phyloP scores from a whole-genome alignment of 2,329 filamentous ascomycete genomes.

The Biscogniauxia marginata region DNA sequence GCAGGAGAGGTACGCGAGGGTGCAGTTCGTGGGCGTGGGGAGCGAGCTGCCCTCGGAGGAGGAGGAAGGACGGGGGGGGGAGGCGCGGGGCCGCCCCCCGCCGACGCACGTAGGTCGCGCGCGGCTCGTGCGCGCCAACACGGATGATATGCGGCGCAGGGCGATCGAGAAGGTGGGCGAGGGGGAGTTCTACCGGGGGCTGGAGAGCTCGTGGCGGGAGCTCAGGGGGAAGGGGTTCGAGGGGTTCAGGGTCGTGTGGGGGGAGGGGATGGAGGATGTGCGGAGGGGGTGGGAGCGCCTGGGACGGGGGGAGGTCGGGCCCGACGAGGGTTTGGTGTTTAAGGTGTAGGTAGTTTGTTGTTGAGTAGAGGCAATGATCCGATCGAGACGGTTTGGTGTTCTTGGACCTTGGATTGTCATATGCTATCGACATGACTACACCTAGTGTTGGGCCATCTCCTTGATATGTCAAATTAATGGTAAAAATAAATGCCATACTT shows the following conservation, averaged over 20 bases:
- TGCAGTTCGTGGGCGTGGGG: conserved; percentile 22
- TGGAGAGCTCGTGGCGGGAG: conserved; percentile 18
- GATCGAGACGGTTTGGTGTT: too few relatives aligned
- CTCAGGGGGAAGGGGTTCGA: conserved; percentile 18
- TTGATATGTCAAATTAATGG: too few relatives aligned
- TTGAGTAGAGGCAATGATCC: too few relatives aligned
- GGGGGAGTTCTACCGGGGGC: conserved; percentile 20
- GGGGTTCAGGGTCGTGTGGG: conserved; percentile 26
- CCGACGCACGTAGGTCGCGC: conserved; percentile 3
- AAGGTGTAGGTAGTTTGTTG: conserved; percentile 22
- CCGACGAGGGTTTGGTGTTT: conserved; percentile 31
- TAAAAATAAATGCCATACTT: too few relatives aligned
- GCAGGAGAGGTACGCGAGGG: background rate
- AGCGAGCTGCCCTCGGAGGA: conserved; percentile 15
- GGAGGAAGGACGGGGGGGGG: conserved; percentile 1
- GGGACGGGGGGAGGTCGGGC: conserved; percentile 20
- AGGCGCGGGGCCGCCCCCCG: background rate
- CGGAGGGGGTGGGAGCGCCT: conserved; percentile 28
- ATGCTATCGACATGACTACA: too few relatives aligned
- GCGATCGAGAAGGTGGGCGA: conserved; percentile 25
- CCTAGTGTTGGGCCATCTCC: too few relatives aligned
- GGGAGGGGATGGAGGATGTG: conserved; percentile 28
- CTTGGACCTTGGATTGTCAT: too few relatives aligned
- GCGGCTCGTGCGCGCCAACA: conserved; percentile 14
- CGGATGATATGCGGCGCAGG: conserved; percentile 21